A percentile compares a stretch with the other conserved stretches of the same genome.
Evolutionary conservation across 805 yeast genomes (phyloP).

Genomic region (Yarrowia divulgata): DNA sequence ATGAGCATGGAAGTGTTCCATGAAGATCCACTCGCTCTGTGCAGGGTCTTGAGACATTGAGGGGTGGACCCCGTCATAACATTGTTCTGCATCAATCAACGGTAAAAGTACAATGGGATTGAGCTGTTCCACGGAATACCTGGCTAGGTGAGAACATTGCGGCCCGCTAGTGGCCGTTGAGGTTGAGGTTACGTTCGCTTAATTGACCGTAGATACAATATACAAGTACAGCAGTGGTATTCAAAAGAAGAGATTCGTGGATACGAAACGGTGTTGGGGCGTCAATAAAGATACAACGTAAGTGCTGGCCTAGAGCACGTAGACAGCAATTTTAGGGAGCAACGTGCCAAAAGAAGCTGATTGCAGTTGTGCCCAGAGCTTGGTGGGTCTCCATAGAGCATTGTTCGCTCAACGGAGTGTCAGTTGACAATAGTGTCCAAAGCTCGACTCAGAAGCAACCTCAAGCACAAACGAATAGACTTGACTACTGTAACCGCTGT

Average conservation of each 20-base stretch:
- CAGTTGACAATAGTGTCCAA: neutral
- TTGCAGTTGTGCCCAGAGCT: too few relatives aligned
- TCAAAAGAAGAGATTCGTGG: neutral
- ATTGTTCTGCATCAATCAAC: neutral
- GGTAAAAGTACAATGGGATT: neutral
- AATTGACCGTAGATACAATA: neutral
- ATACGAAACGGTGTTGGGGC: too few relatives aligned
- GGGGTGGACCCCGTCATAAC: neutral
- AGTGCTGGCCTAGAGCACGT: neutral
- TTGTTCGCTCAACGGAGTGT: neutral
- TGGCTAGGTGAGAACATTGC: neutral
- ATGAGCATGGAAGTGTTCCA: neutral
- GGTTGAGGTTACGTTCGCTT: neutral
- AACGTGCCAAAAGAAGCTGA: too few relatives aligned
- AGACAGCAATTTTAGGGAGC: too few relatives aligned
- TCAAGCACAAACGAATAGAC: neutral
- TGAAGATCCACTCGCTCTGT: neutral
- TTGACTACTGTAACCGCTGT: neutral
- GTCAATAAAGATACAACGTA: too few relatives aligned
- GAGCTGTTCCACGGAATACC: too few relatives aligned
- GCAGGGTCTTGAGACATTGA: conserved; percentile 18
- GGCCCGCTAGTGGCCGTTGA: conserved; percentile 21
- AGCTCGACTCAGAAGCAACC: neutral
- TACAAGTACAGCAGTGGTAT: neutral
- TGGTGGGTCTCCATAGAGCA: neutral